Evolutionary conservation across 768 basidiomycete genomes (phyloP).

Genomic region (button mushroom (Agaricus bisporus)): DNA sequence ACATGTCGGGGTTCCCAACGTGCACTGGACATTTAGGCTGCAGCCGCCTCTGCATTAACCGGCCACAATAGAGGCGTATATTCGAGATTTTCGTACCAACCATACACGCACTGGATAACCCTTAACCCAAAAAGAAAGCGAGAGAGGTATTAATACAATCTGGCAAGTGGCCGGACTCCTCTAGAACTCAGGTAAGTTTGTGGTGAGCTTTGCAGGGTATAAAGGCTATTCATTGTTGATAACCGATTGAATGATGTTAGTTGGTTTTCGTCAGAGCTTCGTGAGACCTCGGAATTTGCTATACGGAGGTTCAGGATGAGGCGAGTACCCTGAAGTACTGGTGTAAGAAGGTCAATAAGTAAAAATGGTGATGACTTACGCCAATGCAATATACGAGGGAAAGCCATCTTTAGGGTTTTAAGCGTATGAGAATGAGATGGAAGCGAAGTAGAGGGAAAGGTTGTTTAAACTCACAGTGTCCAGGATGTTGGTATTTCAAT

Average conservation of each 20-base stretch:
- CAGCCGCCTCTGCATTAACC: too few species aligned
- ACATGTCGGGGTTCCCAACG: too few species aligned
- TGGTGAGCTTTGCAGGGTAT: background rate
- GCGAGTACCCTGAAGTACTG: background rate
- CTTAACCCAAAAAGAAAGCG: too few species aligned
- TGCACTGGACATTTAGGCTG: too few species aligned
- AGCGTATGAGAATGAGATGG: too few species aligned
- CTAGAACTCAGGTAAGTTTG: background rate
- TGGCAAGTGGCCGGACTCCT: background rate
- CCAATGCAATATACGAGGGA: slow-evolving; percentile 6
- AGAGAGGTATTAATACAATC: too few species aligned
- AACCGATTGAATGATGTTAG: background rate
- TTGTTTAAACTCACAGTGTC: background rate
- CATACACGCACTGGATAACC: too few species aligned
- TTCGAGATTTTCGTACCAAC: too few species aligned
- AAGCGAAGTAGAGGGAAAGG: too few species aligned
- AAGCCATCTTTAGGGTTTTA: background rate
- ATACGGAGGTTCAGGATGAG: slow-evolving; percentile 3
- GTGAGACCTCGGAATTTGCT: background rate
- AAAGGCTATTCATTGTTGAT: background rate
- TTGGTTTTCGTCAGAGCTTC: background rate
- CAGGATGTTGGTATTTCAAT: background rate
- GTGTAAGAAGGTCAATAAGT: background rate
- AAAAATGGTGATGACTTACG: background rate
- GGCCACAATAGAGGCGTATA: too few species aligned